Evolutionary conservation across 176 grass and related monocot species (phyloP).

Genomic region (Juncus inflexus): DNA sequence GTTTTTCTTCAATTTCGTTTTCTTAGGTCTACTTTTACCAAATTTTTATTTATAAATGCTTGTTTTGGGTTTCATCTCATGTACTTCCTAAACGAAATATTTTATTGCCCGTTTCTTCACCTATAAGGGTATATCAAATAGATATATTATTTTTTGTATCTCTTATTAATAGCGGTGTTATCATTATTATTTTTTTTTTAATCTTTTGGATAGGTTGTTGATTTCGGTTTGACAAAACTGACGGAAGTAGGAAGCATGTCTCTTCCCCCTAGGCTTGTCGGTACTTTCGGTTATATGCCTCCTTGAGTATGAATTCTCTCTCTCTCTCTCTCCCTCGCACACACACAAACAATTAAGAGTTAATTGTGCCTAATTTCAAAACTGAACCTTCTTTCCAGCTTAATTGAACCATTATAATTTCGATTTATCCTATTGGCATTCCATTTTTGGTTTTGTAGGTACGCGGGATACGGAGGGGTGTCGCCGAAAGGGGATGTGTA

Average conservation of each 20-base stretch:
- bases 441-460: not conserved
- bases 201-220: conserved; percentile 61
- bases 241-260: conserved; percentile 68
- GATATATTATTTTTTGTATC: too few relatives aligned
- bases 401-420: not conserved
- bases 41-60: too few relatives aligned
- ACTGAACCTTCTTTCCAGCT: not conserved
- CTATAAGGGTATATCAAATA: too few relatives aligned
- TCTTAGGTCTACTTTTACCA: too few relatives aligned
- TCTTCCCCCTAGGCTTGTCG: conserved; percentile 60
- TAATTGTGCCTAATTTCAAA: not conserved
- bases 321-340: not conserved
- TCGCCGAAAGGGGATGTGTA: conserved; percentile 86
- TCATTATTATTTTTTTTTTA: too few relatives aligned
- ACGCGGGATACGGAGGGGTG: conserved; percentile 63
- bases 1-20: too few relatives aligned
- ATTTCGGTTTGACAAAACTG: conserved; percentile 92
- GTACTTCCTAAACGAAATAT: too few relatives aligned
- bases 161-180: not conserved
- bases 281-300: conserved; percentile 99
- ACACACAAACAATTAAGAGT: not conserved
- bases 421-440: conserved; percentile 4
- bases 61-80: too few relatives aligned
- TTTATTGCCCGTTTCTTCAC: too few relatives aligned
- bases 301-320: conserved; percentile 56